Evolutionary conservation across 2,329 filamentous ascomycete genomes (phyloP).

Genomic region (Ploettnerulaceae sp.): DNA sequence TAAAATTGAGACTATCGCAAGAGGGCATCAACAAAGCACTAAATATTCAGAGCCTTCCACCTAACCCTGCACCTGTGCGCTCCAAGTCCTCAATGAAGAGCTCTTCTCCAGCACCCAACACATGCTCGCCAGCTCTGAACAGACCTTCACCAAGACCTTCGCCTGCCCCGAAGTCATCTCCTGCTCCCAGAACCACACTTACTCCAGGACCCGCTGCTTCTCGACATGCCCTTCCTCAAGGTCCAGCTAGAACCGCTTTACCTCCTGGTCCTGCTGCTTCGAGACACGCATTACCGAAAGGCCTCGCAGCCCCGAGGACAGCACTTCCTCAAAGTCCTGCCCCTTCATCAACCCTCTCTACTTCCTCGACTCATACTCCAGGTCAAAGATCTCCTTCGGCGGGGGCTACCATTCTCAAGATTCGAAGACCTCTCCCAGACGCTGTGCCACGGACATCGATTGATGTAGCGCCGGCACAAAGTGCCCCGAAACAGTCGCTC

Average conservation of each 20-base stretch:
- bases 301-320: not conserved
- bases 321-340: conserved; percentile 11
- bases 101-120: conserved; percentile 22
- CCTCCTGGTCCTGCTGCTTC: not conserved
- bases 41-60: conserved; percentile 21
- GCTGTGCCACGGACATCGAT: not conserved
- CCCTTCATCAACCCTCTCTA: not conserved
- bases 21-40: conserved; percentile 13
- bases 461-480: not conserved
- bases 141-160: conserved; percentile 19
- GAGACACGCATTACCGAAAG: not conserved
- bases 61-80: conserved; percentile 18
- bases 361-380: not conserved
- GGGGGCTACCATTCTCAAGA: conserved; percentile 3
- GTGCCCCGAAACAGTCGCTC: not conserved
- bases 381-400: not conserved
- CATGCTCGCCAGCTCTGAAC: not conserved
- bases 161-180: conserved; percentile 15
- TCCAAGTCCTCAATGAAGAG: conserved; percentile 17
- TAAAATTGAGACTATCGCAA: conserved; percentile 2
- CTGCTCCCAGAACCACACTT: conserved; percentile 3
- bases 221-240: conserved; percentile 1
- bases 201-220: not conserved
- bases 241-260: not conserved
- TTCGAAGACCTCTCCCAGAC: conserved; percentile 21